These are phyloP conservation scores for Pseudocercospora macadamiae DNA, from an alignment of 2,329 filamentous ascomycete genomes.

Conservation along the genomic window DNA sequence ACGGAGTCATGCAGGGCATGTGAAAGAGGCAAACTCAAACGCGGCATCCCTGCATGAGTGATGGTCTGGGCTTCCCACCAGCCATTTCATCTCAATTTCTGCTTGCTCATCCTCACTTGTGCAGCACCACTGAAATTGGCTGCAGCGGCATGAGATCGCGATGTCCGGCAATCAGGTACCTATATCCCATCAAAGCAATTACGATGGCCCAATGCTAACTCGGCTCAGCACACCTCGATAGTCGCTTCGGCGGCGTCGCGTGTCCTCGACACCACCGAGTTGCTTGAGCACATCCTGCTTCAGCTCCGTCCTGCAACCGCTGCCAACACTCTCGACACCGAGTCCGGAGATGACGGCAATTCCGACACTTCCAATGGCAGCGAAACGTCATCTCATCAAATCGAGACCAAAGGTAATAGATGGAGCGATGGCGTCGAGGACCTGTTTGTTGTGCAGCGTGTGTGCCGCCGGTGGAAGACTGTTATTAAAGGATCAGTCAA, in stretches of 20 bases:
- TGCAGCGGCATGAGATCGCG: not conserved
- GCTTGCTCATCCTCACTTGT: too few relatives aligned
- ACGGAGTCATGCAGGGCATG: too few relatives aligned
- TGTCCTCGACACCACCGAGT: constrained; percentile 1
- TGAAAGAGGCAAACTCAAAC: too few relatives aligned
- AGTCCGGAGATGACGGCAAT: not conserved
- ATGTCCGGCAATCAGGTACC: not conserved
- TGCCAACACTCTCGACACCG: not conserved
- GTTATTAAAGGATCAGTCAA: not conserved
- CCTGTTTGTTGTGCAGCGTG: constrained; percentile 10
- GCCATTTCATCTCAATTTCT: too few relatives aligned
- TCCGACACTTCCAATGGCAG: not conserved
- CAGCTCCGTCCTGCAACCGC: not conserved
- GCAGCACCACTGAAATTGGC: too few relatives aligned
- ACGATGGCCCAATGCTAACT: not conserved
- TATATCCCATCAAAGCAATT: not conserved
- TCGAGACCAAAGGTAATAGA: not conserved
- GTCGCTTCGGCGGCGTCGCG: not conserved
- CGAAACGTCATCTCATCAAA: not conserved
- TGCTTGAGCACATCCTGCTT: constrained; percentile 7
- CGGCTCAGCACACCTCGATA: not conserved
- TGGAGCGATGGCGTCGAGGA: constrained; percentile 7
- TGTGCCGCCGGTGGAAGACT: not conserved
- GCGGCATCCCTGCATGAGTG: too few relatives aligned
- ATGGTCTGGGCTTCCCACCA: too few relatives aligned